These are phyloP conservation scores for Drosera spatulata DNA, from an alignment of 179 eudicot species.

Conservation along the genomic window DNA sequence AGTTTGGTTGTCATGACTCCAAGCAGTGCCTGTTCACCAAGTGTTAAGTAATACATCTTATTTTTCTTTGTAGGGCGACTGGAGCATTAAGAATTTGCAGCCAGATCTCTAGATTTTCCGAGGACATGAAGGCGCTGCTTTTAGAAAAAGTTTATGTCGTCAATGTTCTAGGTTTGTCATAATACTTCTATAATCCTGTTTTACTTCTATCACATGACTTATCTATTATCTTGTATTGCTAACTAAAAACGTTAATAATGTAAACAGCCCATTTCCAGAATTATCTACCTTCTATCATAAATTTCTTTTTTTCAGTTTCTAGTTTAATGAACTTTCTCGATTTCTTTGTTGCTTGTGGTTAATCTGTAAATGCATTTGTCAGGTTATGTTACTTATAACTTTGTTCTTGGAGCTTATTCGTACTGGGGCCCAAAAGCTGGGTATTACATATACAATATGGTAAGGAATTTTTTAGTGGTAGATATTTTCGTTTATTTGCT, in stretches of 20 bases:
- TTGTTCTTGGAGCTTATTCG: constrained; percentile 88
- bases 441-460: constrained; percentile 70
- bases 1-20: background rate
- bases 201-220: background rate
- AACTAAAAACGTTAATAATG: too few species aligned
- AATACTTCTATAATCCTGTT: background rate
- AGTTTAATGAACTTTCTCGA: background rate
- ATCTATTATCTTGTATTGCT: background rate
- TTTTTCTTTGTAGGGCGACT: constrained; percentile 21
- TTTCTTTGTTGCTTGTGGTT: background rate
- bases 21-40: background rate
- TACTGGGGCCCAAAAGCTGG: constrained; percentile 99
- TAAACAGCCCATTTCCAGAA: too few species aligned
- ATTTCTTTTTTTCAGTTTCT: too few species aligned
- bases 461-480: constrained; percentile 16
- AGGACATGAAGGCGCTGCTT: constrained; percentile 58
- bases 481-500: background rate
- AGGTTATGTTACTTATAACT: constrained; percentile 77
- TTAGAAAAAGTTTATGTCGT: constrained; percentile 54
- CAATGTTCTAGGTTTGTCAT: constrained; percentile 51
- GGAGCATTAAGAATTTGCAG: constrained; percentile 10
- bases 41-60: background rate
- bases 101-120: constrained; percentile 39
- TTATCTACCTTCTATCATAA: too few species aligned
- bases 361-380: constrained; percentile 2